phyloP scores from a whole-genome alignment of 225 moss, liverwort and hornwort species.

The Polytrichum formosum region DNA sequence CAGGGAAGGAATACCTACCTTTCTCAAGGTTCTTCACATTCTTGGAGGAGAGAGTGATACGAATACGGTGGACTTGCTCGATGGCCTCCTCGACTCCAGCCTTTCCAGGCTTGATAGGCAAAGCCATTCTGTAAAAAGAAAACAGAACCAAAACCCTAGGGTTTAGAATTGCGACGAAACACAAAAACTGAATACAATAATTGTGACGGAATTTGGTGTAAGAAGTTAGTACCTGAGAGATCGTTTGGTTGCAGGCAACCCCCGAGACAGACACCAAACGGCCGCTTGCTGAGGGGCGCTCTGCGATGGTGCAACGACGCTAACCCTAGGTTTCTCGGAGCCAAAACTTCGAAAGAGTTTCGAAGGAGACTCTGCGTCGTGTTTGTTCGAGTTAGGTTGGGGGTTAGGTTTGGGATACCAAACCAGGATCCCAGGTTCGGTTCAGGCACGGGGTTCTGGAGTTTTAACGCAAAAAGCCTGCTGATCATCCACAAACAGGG shows the following conservation, averaged over 20 bases:
- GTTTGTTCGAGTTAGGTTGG: too few relatives aligned
- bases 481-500: too few relatives aligned
- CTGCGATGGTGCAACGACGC: too few relatives aligned
- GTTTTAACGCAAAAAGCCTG: too few relatives aligned
- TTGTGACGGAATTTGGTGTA: too few relatives aligned
- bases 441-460: too few relatives aligned
- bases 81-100: slow-evolving; percentile 76
- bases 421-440: too few relatives aligned
- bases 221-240: slow-evolving; percentile 18
- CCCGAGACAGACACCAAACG: slow-evolving; percentile 72
- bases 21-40: slow-evolving; percentile 90
- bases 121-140: slow-evolving; percentile 36
- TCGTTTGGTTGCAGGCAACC: slow-evolving; percentile 20
- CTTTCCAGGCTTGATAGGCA: slow-evolving; percentile 66
- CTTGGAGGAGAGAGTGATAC: slow-evolving; percentile 87
- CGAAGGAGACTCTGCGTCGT: too few relatives aligned
- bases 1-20: slow-evolving; percentile 20
- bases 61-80: slow-evolving; percentile 74
- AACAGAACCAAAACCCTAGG: background rate
- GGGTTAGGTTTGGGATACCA: too few relatives aligned
- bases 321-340: too few relatives aligned
- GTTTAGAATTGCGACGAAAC: background rate
- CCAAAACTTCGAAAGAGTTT: too few relatives aligned
- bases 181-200: too few relatives aligned
- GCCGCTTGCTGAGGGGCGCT: slow-evolving; percentile 70